Conservation (phyloP, 2,329 filamentous ascomycete species). For the Penicillium carneum region DNA sequence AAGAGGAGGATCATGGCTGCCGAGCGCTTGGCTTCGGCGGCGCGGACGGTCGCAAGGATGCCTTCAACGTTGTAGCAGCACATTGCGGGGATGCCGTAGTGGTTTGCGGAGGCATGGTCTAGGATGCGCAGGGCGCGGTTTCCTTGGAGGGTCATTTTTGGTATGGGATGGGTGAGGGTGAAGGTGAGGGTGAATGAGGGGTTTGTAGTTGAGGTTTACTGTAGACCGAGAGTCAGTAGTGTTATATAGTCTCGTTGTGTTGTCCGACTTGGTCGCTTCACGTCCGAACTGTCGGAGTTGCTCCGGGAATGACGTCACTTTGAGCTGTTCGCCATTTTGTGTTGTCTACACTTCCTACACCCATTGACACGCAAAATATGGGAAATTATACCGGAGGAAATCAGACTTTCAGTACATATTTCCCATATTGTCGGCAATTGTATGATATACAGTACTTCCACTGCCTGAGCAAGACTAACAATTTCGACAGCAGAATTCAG, state of each 20-base stretch:
- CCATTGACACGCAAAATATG: not conserved
- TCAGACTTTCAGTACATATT: not conserved
- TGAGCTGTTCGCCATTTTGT: not conserved
- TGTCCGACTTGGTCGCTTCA: slow-evolving; percentile 7
- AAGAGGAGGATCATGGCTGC: slow-evolving; percentile 77
- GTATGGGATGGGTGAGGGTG: slow-evolving; percentile 35
- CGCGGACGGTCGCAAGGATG: slow-evolving; percentile 71
- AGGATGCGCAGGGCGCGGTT: slow-evolving; percentile 66
- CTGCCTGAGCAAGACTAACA: not conserved
- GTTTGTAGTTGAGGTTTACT: not conserved
- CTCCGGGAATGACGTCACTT: slow-evolving; percentile 15
- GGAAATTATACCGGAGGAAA: not conserved
- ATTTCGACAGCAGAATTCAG: not conserved
- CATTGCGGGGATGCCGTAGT: slow-evolving; percentile 68
- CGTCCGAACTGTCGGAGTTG: slow-evolving; percentile 18
- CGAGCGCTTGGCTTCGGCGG: slow-evolving; percentile 71
- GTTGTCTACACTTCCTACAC: too few species aligned
- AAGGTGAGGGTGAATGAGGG: not conserved
- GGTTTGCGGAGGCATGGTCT: slow-evolving; percentile 61
- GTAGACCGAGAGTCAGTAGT: not conserved
- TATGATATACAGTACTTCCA: not conserved
- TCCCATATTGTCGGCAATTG: not conserved
- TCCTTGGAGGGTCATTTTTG: slow-evolving; percentile 49
- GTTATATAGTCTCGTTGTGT: slow-evolving; percentile 12
- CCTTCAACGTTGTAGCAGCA: slow-evolving; percentile 75